Percentiles rank a stretch among this genome's conserved stretches.
These are phyloP conservation scores for Ambrosiella beaveri DNA, from an alignment of 2,329 filamentous ascomycete species.

Conservation along the genomic window DNA sequence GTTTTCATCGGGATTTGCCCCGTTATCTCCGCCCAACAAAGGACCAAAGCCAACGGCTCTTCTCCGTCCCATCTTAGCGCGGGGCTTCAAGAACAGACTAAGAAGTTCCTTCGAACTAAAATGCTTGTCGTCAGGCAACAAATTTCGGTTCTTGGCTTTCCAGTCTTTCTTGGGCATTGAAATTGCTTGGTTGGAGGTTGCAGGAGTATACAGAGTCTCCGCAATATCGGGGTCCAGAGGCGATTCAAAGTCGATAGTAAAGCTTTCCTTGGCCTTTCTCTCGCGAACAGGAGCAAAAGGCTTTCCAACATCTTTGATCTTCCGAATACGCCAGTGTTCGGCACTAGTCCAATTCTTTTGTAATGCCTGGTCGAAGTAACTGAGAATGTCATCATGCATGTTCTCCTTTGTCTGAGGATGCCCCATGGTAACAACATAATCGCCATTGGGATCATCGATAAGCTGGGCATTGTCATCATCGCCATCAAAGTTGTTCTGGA, in stretches of 20 bases:
- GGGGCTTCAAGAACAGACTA: conserved; percentile 85
- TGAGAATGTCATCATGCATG: conserved; percentile 84
- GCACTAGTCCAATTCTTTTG: conserved; percentile 96
- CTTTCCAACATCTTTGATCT: conserved; percentile 67
- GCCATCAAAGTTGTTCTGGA: conserved; percentile 43
- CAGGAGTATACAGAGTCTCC: conserved; percentile 65
- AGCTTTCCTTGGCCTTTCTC: conserved; percentile 89
- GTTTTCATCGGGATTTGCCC: conserved; percentile 27
- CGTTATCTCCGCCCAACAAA: conserved; percentile 19
- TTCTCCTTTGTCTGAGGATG: conserved; percentile 39
- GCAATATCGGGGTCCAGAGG: conserved; percentile 54
- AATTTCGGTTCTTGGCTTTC: conserved; percentile 82
- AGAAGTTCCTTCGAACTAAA: conserved; percentile 89
- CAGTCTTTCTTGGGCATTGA: conserved; percentile 84
- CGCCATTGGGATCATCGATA: conserved; percentile 41
- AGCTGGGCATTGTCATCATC: conserved; percentile 27
- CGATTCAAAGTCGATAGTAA: conserved; percentile 78
- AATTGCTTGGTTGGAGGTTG: conserved; percentile 64
- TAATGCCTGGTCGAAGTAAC: conserved; percentile 90
- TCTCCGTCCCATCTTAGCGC: conserved; percentile 60
- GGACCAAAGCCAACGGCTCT: conserved; percentile 20
- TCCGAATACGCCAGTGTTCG: conserved; percentile 95
- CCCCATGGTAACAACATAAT: conserved; percentile 66
- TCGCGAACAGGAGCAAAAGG: conserved; percentile 41
- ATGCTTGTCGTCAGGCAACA: conserved; percentile 93